Percentiles rank a stretch among this genome's conserved stretches.
phyloP scores from a whole-genome alignment of 2,329 filamentous ascomycete species.

The Epichloe brachyelytri region DNA sequence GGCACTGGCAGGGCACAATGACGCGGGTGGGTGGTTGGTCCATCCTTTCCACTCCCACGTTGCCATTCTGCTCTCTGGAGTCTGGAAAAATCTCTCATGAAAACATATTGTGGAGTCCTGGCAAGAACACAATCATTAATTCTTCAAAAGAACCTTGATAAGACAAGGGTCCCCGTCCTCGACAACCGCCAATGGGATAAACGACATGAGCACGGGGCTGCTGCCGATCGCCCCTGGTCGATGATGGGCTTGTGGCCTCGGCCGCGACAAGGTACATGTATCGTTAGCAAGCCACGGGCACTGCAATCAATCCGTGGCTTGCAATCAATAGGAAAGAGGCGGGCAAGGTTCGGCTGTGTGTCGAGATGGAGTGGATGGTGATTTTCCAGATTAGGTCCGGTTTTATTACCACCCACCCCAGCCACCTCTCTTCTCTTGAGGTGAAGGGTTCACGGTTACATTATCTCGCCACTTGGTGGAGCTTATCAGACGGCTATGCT shows the following conservation, averaged over 20 bases:
- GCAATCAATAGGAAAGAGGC: background rate
- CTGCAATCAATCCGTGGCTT: background rate
- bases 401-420: too few relatives aligned
- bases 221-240: background rate
- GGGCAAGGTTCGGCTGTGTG: background rate
- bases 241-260: background rate
- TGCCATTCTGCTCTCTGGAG: background rate
- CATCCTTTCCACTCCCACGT: background rate
- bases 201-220: conserved; percentile 1
- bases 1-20: too few relatives aligned
- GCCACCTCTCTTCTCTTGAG: background rate
- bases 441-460: conserved; percentile 3
- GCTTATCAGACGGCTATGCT: background rate
- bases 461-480: conserved; percentile 2
- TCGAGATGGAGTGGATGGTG: background rate
- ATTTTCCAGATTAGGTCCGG: too few relatives aligned
- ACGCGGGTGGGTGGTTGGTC: too few relatives aligned
- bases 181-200: conserved; percentile 1
- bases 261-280: background rate
- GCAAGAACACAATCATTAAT: conserved; percentile 1
- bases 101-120: too few relatives aligned
- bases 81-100: too few relatives aligned
- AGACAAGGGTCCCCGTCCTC: background rate
- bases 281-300: background rate
- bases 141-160: conserved; percentile 14